Base-by-base conservation (phyloP, 257 asterid species). In the Datura wrightii region DNA sequence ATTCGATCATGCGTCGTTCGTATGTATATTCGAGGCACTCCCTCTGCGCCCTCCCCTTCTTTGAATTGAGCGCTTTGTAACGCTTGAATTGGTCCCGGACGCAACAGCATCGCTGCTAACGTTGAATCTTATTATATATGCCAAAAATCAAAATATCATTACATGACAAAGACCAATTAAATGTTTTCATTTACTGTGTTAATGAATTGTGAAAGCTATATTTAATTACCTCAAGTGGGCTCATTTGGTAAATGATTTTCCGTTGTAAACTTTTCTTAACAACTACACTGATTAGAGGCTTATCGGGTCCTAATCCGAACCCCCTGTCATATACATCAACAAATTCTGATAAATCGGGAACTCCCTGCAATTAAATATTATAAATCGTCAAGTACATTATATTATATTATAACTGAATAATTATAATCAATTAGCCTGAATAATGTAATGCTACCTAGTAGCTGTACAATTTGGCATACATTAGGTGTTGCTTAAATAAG, bases 1-100 rank as follows among this genome's bases (percentile, higher is more conserved):
- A 90, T 92, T 19, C 90, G 80, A 80, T 96, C 99, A 0, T 87
- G 14, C 34, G 31, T 80, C n/a, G 98, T 87, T 80, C 85, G 91
- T 44, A 96, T 87, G 91, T 89, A 94, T 48, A 93, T 84, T 79
- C 97, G 85, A 0, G 94, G 94, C 48, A 94, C 94, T 18, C 85
- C 81, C 7, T 92, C 93, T 2, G 8, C 85, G 2, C 83, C 87
- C 34, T 85, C 90, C 2, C 5, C 37, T 3, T 85, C 86, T 0
- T 44, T 54, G 50, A 94, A 90, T 80, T 39, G 81, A 10, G 96
- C 96, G 0, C 86, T 71, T 50, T 72, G n/a, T 42, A 94, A n/a
- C 18, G 98, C 97, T 42, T 86, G 90, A 7, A 90, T 2, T 18
- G 99, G 99, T 2, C 97, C 97, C 18, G 98, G 96, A 81, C 96